Conservation (phyloP, 2,329 filamentous ascomycete species). For the Ascochyta rabiei region DNA sequence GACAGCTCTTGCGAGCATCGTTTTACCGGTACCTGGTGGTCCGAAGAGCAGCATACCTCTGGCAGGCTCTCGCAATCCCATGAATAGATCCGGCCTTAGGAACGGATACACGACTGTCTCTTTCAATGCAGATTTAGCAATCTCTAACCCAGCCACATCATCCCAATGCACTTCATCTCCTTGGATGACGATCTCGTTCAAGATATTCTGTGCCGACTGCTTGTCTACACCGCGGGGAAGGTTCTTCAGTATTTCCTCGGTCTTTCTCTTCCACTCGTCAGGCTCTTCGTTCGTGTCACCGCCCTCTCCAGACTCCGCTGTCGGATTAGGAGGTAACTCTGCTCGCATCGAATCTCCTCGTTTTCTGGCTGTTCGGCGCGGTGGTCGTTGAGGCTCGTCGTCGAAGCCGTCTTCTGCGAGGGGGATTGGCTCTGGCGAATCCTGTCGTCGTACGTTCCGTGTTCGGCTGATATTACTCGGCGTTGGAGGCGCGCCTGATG, state of each 20-base stretch:
- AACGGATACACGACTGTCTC: slow-evolving; percentile 98
- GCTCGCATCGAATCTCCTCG: slow-evolving; percentile 40
- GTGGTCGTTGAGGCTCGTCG: slow-evolving; percentile 25
- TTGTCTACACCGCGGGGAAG: slow-evolving; percentile 83
- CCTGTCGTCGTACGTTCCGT: slow-evolving; percentile 26
- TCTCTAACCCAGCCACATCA: slow-evolving; percentile 88
- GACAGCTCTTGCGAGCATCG: slow-evolving; percentile 93
- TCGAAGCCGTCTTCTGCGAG: slow-evolving; percentile 30
- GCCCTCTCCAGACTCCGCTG: slow-evolving; percentile 34
- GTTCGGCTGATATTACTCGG: slow-evolving; percentile 24
- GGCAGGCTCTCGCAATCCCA: slow-evolving; percentile 91
- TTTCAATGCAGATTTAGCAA: slow-evolving; percentile 88
- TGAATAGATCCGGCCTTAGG: slow-evolving; percentile 91
- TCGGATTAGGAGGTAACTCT: slow-evolving; percentile 40
- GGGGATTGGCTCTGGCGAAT: slow-evolving; percentile 24
- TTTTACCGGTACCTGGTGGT: slow-evolving; percentile 97
- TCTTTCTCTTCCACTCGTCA: slow-evolving; percentile 45
- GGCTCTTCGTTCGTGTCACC: slow-evolving; percentile 34
- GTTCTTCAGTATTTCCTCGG: slow-evolving; percentile 67
- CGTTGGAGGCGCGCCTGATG: slow-evolving; percentile 5
- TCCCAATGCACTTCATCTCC: slow-evolving; percentile 95
- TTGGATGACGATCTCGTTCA: slow-evolving; percentile 94
- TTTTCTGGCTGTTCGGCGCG: slow-evolving; percentile 36
- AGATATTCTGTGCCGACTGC: slow-evolving; percentile 82
- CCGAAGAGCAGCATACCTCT: slow-evolving; percentile 95